Base-by-base conservation (phyloP, 345 rosid genomes). In the Erysimum cheiranthoides region DNA sequence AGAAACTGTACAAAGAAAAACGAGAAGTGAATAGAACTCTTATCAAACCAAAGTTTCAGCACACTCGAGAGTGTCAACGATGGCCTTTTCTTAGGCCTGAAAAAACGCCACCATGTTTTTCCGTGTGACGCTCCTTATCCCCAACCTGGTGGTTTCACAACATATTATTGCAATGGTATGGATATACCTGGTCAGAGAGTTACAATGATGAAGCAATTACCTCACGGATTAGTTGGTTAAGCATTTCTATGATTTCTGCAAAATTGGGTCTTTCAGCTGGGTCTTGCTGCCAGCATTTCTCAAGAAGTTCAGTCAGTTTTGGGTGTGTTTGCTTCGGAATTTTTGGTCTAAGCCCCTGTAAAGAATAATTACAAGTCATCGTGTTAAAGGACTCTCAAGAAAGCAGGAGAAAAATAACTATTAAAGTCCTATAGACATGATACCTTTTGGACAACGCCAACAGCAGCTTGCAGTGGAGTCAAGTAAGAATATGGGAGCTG, bases 381-480 rank as follows among this genome's bases (percentile, higher is more conserved):
- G 69, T 46, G 71, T 12, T n/a, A 6, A 30, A 49, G 51, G 17
- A 35, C 57, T 40, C n/a, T 43, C 28, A 47, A 10, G 18, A 18
- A 21, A 71, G 21, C 6, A 56, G 28, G 8, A 53, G 46, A 42
- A 42, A 49, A 16, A 65, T 39, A 63, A 11, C 11, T 9, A 5
- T n/a, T 16, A 16, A 39, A 61, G 14, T 61, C 57, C 11, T 38
- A 67, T 10, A 47, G 10, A 47, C 61, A 52, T 36, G 36, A 56
- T 81, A 93, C 98, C 93, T 88, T 93, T 80, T 93, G 96, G 77
- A 90, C 97, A 73, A 92, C 97, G 17, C 97, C 96, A 5, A 90
- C 91, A 35, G 98, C 97, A 34, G 97, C 97, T 84, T 95, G 98
- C 73, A 95, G 73, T 51, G 96, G 98, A 74, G 97, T 89, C 66